These are phyloP conservation scores for Epichloe bromicola DNA, from an alignment of 2,329 filamentous ascomycete species.

Conservation along the genomic window DNA sequence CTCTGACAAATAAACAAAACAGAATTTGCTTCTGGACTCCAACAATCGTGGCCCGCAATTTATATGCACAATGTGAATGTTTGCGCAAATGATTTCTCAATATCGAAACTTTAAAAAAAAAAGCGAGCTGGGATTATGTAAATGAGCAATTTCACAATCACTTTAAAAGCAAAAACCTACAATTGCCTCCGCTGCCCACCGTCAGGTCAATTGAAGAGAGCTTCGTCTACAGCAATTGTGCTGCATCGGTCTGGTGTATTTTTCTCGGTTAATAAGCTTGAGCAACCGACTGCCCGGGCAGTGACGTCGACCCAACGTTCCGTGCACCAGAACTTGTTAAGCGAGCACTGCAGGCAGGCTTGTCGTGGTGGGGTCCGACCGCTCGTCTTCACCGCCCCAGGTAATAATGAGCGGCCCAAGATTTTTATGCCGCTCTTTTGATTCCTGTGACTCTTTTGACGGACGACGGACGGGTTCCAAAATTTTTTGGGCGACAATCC, in stretches of 20 bases:
- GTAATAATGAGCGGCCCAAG: slow-evolving; percentile 14
- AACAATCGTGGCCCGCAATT: not conserved
- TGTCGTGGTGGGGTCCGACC: slow-evolving; percentile 6
- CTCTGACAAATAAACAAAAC: slow-evolving; percentile 15
- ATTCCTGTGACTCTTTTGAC: slow-evolving; percentile 1
- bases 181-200: no score
- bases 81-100: not conserved
- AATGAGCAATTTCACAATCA: no score
- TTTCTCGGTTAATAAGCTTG: not conserved
- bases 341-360: not conserved
- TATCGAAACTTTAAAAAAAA: not conserved
- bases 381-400: slow-evolving; percentile 16
- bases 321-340: not conserved
- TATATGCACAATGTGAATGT: not conserved
- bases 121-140: no score
- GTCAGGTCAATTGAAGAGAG: no score
- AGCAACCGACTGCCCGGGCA: not conserved
- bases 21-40: slow-evolving; percentile 11
- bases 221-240: not conserved
- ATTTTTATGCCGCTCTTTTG: slow-evolving; percentile 14
- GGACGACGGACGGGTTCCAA: slow-evolving; percentile 10
- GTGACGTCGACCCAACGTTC: slow-evolving; percentile 2
- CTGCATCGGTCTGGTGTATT: not conserved
- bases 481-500: slow-evolving; percentile 16
- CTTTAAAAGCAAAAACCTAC: no score